Evolutionary conservation across 306 rosid genomes (phyloP).

Genomic region (Calophaca sinica): DNA sequence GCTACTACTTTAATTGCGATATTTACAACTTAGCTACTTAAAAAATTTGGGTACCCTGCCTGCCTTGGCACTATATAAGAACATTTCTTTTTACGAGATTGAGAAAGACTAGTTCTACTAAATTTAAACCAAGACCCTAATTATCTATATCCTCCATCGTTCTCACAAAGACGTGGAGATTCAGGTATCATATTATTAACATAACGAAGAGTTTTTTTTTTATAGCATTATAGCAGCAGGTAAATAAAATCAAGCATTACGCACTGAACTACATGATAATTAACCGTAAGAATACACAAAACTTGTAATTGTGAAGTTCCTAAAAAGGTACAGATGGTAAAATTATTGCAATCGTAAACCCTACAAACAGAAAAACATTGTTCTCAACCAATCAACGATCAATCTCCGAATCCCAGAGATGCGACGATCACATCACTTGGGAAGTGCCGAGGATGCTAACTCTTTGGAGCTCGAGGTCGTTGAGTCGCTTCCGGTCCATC

Average conservation of each 20-base stretch:
- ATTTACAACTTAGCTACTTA: constrained; percentile 47
- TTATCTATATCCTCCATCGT: constrained; percentile 29
- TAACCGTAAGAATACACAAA: constrained; percentile 19
- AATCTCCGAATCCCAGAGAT: background rate
- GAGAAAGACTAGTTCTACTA: constrained; percentile 15
- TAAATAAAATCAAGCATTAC: background rate
- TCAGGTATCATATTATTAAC: constrained; percentile 35
- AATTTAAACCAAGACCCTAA: constrained; percentile 6
- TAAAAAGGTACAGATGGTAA: constrained; percentile 25
- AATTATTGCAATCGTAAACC: constrained; percentile 41
- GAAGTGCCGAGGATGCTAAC: constrained; percentile 87
- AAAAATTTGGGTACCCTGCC: constrained; percentile 27
- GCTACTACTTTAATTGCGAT: constrained; percentile 42
- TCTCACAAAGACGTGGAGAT: constrained; percentile 45
- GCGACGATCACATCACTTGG: constrained; percentile 43
- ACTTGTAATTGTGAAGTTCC: constrained; percentile 3
- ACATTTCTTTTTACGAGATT: constrained; percentile 17
- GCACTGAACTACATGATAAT: background rate
- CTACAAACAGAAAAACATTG: constrained; percentile 26
- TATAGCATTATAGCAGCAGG: background rate
- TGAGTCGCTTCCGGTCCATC: constrained; percentile 97
- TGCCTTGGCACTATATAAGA: constrained; percentile 36
- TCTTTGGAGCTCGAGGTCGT: constrained; percentile 90
- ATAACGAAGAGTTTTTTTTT: too few species aligned
- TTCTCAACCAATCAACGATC: background rate